phyloP scores from a whole-genome alignment of 2,329 filamentous ascomycete species.

The Xylariaceae sp. region DNA sequence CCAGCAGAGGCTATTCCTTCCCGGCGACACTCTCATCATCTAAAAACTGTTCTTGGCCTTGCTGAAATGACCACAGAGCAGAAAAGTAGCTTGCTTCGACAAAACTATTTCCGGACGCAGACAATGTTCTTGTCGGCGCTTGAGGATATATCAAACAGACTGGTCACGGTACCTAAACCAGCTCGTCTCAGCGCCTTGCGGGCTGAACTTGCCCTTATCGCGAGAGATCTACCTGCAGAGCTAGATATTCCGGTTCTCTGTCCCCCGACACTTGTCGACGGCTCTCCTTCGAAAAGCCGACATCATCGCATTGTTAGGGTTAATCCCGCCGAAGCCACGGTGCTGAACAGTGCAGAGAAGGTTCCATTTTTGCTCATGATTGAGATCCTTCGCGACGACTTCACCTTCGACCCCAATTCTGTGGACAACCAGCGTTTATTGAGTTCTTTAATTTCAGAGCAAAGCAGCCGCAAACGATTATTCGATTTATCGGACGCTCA shows the following conservation, averaged over 20 bases:
- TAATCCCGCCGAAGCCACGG: slow-evolving; percentile 78
- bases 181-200: slow-evolving; percentile 75
- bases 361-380: slow-evolving; percentile 83
- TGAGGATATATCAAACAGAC: slow-evolving; percentile 78
- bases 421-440: slow-evolving; percentile 66
- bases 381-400: slow-evolving; percentile 75
- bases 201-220: slow-evolving; percentile 74
- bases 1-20: slow-evolving; percentile 45
- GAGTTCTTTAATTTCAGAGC: slow-evolving; percentile 51
- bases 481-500: slow-evolving; percentile 68
- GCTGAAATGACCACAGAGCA: slow-evolving; percentile 60
- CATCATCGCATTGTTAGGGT: slow-evolving; percentile 80
- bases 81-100: slow-evolving; percentile 66
- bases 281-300: slow-evolving; percentile 66
- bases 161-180: slow-evolving; percentile 75
- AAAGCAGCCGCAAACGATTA: slow-evolving; percentile 53
- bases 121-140: slow-evolving; percentile 76
- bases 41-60: slow-evolving; percentile 52
- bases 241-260: slow-evolving; percentile 80
- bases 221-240: slow-evolving; percentile 75
- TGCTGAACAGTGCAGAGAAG: slow-evolving; percentile 80
- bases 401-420: slow-evolving; percentile 72
- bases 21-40: slow-evolving; percentile 57
- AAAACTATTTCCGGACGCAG: slow-evolving; percentile 78
- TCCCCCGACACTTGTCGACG: slow-evolving; percentile 66